Base-by-base conservation (phyloP, 306 rosid species). In the Glycine soja region DNA sequence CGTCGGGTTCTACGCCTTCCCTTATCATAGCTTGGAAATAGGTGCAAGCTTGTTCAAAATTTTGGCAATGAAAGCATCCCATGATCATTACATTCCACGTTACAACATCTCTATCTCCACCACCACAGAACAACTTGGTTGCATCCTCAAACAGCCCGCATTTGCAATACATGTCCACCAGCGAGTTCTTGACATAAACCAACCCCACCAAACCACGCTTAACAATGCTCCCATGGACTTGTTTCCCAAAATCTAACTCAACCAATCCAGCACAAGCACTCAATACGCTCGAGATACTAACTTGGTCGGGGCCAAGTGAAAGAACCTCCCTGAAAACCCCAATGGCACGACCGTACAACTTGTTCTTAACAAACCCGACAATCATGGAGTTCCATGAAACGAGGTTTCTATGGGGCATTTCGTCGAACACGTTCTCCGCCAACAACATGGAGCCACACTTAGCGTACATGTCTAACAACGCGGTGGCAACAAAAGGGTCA, bases 321-420 rank as follows among this genome's bases (percentile, higher is more conserved):
- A 78, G 61, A 85, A 84, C 72, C 68, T 56, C 80, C 72, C 68
- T 86, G 34, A 91, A 89, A 71, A 64, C 7, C 54, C 54, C 78
- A 78, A 91, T 56, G 8, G 91, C 87, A 74, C 80, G 70, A 73
- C 58, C 43, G 73, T 72, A 91, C 24, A 84, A 42, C 32, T 78
- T 85, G 50, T 86, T 87, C 74, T 79, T 85, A 75, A 87, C 32
- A 74, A 86, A 87, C 18, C 91, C 92, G 7, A 86, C 89, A 76
- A 91, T 84, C 87, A 89, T 78, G 14, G 87, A 84, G 67, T 88
- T 87, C 91, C 86, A 91, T 10, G 92, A 86, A 71, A 91, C 90
- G 18, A 88, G 79, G 57, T 67, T 89, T 73, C 87, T 76, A 2
- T 72, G 76, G 24, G 87, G 82, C 95, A 91, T 91, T 88, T 89